phyloP scores from a whole-genome alignment of 2,329 filamentous ascomycete genomes.

The Aschersonia sp. region DNA sequence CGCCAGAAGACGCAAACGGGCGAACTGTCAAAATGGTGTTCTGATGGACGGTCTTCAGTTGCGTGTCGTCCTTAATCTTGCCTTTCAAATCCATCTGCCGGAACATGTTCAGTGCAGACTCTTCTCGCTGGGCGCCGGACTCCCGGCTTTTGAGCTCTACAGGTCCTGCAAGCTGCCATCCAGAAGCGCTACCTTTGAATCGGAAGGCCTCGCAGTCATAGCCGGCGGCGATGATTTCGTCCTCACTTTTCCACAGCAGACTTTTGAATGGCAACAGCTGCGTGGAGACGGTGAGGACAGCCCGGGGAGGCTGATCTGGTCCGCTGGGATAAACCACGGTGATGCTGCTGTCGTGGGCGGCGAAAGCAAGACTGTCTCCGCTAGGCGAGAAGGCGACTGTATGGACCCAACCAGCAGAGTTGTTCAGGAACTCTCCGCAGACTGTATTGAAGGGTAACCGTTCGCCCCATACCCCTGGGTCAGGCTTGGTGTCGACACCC shows the following conservation, averaged over 20 bases:
- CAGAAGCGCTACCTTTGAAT: constrained; percentile 61
- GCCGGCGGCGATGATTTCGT: constrained; percentile 88
- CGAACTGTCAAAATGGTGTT: constrained; percentile 86
- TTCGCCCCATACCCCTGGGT: constrained; percentile 86
- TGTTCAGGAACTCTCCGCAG: constrained; percentile 91
- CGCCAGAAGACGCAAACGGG: constrained; percentile 52
- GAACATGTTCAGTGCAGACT: constrained; percentile 96
- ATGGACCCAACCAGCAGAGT: constrained; percentile 94
- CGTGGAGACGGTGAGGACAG: constrained; percentile 81
- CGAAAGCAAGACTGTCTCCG: constrained; percentile 85
- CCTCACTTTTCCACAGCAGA: constrained; percentile 80
- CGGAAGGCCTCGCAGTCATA: constrained; percentile 85
- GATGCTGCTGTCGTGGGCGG: constrained; percentile 88
- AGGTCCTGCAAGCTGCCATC: constrained; percentile 74
- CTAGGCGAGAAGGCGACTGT: constrained; percentile 84
- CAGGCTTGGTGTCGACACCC: constrained; percentile 73
- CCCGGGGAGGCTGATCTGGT: constrained; percentile 77
- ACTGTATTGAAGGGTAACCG: constrained; percentile 95
- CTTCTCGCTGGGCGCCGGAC: constrained; percentile 54
- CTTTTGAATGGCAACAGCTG: constrained; percentile 87
- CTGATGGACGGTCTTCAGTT: constrained; percentile 89
- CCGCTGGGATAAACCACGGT: constrained; percentile 90
- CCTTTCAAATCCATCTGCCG: constrained; percentile 97
- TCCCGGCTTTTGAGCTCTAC: constrained; percentile 61
- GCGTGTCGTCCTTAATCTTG: constrained; percentile 79